phyloP scores from a whole-genome alignment of 163 green algal genomes.

The Scenedesmus sp. region DNA sequence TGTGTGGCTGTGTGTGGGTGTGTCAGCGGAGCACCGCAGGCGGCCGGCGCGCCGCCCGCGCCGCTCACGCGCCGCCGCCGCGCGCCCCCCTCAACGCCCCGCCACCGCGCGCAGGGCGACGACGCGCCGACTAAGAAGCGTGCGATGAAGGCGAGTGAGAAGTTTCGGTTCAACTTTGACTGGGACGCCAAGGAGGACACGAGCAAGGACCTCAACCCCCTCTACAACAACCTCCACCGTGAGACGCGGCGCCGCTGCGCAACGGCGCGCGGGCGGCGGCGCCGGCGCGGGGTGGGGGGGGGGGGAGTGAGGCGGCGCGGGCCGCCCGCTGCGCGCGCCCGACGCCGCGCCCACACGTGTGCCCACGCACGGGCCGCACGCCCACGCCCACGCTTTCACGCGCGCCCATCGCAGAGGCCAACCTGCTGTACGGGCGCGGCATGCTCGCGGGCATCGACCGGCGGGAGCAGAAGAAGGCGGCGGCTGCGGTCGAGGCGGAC shows the following conservation, averaged over 20 bases:
- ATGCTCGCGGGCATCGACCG: slow-evolving; percentile 93
- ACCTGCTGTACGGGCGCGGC: slow-evolving; percentile 93
- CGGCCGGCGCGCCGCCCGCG: too few relatives aligned
- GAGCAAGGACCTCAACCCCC: slow-evolving; percentile 86
- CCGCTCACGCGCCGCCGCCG: background rate
- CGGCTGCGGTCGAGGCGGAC: slow-evolving; percentile 68
- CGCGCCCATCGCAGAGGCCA: slow-evolving; percentile 86
- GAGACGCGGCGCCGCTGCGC: too few relatives aligned
- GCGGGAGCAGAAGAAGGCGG: slow-evolving; percentile 91
- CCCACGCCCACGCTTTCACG: too few relatives aligned
- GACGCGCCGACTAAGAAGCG: slow-evolving; percentile 61
- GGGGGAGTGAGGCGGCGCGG: background rate
- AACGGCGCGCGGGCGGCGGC: too few relatives aligned
- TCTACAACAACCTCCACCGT: slow-evolving; percentile 88
- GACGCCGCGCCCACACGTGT: too few relatives aligned
- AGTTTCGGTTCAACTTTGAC: slow-evolving; percentile 95
- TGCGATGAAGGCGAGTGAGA: slow-evolving; percentile 60
- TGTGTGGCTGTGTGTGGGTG: background rate
- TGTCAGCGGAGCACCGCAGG: too few relatives aligned
- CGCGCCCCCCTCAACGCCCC: too few relatives aligned
- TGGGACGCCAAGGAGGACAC: slow-evolving; percentile 97
- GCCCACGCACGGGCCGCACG: too few relatives aligned
- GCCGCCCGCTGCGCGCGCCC: background rate
- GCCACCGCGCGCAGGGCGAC: slow-evolving; percentile 22
- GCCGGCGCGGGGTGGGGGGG: background rate